phyloP scores from a whole-genome alignment of 106 monocot species.

The Chionographis japonica region DNA sequence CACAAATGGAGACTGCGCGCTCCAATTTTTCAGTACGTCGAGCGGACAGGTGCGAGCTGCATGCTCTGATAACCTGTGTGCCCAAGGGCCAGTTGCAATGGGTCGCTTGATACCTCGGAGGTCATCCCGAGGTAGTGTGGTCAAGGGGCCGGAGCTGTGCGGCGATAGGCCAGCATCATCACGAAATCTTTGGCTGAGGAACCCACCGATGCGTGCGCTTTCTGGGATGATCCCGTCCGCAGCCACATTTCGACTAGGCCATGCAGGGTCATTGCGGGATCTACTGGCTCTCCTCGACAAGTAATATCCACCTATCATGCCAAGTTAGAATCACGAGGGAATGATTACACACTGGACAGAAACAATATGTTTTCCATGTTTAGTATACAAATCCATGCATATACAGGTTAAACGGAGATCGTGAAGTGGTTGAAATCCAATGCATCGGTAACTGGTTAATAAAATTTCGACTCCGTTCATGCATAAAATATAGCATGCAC shows the following conservation, averaged over 20 bases:
- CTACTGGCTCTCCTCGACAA: conserved; percentile 32
- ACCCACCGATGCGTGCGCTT: conserved; percentile 23
- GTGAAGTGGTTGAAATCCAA: no score
- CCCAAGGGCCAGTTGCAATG: neutral
- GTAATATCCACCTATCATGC: conserved; percentile 44
- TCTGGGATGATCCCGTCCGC: conserved; percentile 5
- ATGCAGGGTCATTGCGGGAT: conserved; percentile 29
- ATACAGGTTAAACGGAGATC: no score
- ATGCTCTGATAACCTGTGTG: neutral
- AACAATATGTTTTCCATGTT: no score
- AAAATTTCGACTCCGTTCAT: no score
- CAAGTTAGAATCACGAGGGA: no score
- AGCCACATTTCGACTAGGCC: conserved; percentile 42
- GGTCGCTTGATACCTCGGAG: no score
- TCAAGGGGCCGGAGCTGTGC: conserved; percentile 5
- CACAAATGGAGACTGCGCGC: no score
- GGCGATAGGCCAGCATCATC: conserved; percentile 40
- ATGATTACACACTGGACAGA: no score
- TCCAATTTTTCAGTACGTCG: no score
- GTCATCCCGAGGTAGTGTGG: neutral
- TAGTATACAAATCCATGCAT: neutral
- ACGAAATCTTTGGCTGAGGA: conserved; percentile 54
- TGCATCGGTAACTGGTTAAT: no score
- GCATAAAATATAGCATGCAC: no score
- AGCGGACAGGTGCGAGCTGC: no score